Evolutionary conservation across 805 yeast genomes (phyloP).

Genomic region (Scheffersomyces stipitis): DNA sequence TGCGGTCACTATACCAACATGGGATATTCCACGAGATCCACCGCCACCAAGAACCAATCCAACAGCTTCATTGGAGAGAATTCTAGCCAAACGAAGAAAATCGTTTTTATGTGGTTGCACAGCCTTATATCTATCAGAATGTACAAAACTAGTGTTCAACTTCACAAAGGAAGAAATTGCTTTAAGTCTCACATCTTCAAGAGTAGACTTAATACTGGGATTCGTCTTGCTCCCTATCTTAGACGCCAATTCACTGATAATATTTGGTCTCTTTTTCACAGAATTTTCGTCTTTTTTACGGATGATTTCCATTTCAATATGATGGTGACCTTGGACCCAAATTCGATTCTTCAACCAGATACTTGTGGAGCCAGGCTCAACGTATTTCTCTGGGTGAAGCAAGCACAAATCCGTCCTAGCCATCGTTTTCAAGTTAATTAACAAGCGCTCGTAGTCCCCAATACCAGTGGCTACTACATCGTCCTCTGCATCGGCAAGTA

Average conservation of each 20-base stretch:
- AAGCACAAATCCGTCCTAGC: constrained; percentile 86
- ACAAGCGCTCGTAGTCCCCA: constrained; percentile 82
- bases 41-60: constrained; percentile 97
- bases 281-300: constrained; percentile 15
- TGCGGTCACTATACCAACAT: constrained; percentile 87
- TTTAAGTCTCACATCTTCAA: constrained; percentile 33
- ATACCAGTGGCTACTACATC: constrained; percentile 56
- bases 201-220: constrained; percentile 29
- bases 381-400: constrained; percentile 79
- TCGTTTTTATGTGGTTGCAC: constrained; percentile 73
- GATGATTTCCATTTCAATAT: constrained; percentile 64
- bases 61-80: constrained; percentile 88
- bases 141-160: constrained; percentile 20
- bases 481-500: constrained; percentile 80
- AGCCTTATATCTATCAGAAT: constrained; percentile 23
- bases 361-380: constrained; percentile 81
- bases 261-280: constrained; percentile 19
- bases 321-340: constrained; percentile 95
- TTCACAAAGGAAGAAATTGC: constrained; percentile 28
- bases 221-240: constrained; percentile 32
- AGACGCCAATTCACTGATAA: constrained; percentile 37
- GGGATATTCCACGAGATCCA: constrained; percentile 94
- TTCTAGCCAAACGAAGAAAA: constrained; percentile 84
- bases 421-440: constrained; percentile 73
- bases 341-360: constrained; percentile 80